A percentile compares a stretch with the other conserved stretches of the same genome.
phyloP scores from a whole-genome alignment of 2,329 filamentous ascomycete species.

The Fusarium newnesense region DNA sequence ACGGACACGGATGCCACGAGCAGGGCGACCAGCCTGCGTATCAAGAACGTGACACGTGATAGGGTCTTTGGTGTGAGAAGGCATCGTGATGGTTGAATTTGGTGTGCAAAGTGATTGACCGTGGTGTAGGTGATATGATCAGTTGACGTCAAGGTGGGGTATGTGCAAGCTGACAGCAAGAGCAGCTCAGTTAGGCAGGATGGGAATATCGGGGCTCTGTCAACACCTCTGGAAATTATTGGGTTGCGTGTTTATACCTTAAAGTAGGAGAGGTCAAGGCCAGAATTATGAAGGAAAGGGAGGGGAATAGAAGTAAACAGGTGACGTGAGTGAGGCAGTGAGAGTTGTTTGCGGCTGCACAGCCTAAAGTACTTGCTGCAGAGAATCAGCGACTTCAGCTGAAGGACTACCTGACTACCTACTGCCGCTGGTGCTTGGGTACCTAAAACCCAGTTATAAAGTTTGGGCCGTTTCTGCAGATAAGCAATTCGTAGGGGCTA shows the following conservation, averaged over 20 bases:
- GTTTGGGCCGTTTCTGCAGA: background rate
- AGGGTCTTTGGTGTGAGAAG: slow-evolving; percentile 61
- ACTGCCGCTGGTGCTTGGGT: background rate
- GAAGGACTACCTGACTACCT: background rate
- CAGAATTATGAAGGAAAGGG: background rate
- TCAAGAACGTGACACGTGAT: slow-evolving; percentile 92
- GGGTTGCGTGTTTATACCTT: no score
- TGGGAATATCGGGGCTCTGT: background rate
- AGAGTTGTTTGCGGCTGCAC: slow-evolving; percentile 3
- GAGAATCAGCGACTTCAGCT: slow-evolving; percentile 13
- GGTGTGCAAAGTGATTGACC: slow-evolving; percentile 2
- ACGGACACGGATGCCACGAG: slow-evolving; percentile 71
- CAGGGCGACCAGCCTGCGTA: slow-evolving; percentile 79
- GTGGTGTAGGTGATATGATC: slow-evolving; percentile 12
- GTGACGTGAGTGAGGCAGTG: slow-evolving; percentile 18
- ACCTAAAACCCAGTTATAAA: background rate
- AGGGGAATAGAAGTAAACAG: slow-evolving; percentile 6
- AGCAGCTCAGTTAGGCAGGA: background rate
- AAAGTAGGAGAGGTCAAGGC: background rate
- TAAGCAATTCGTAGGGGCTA: background rate
- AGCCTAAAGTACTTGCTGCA: slow-evolving; percentile 14
- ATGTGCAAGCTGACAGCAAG: background rate
- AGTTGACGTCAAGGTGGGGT: slow-evolving; percentile 33
- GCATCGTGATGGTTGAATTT: slow-evolving; percentile 28
- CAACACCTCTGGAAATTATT: background rate